Evolutionary conservation across 148 eudicot species (phyloP).

Genomic region (Heliamphora exappendiculata): DNA sequence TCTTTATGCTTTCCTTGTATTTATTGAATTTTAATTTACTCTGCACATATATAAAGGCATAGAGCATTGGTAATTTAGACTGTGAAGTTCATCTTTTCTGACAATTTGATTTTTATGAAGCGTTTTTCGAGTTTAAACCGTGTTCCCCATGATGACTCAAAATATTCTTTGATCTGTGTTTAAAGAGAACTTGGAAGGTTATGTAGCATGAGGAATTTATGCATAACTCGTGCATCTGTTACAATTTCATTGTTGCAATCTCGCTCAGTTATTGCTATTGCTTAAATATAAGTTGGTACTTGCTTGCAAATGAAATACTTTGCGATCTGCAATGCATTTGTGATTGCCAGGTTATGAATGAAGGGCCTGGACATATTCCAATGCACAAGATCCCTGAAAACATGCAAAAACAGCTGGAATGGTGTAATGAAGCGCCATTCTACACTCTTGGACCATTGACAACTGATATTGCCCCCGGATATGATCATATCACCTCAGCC

Average conservation of each 20-base stretch:
- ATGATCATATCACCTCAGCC: slow-evolving; percentile 97
- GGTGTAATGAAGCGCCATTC: slow-evolving; percentile 99
- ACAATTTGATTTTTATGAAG: not conserved
- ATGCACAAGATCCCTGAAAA: slow-evolving; percentile 97
- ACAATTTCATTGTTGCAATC: not conserved
- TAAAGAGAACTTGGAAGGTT: not conserved
- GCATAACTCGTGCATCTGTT: not conserved
- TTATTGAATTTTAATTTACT: not conserved
- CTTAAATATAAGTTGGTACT: not conserved
- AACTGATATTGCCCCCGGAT: slow-evolving; percentile 96
- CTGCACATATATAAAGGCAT: not conserved
- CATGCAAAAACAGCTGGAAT: slow-evolving; percentile 96
- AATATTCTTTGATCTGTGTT: not conserved
- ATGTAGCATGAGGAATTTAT: not conserved
- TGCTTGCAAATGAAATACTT: not conserved
- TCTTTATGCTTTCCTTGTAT: not conserved
- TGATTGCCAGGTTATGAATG: slow-evolving; percentile 82
- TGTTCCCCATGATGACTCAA: too few relatives aligned
- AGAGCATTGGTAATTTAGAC: not conserved
- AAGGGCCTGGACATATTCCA: slow-evolving; percentile 97
- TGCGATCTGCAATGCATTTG: slow-evolving; percentile 1
- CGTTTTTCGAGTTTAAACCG: not conserved
- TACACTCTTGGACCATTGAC: slow-evolving; percentile 97
- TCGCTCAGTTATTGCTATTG: not conserved
- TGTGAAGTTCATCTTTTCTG: not conserved